Evolutionary conservation across 352 stramenopile species (phyloP).

Genomic region (Phytophthora foliorum): DNA sequence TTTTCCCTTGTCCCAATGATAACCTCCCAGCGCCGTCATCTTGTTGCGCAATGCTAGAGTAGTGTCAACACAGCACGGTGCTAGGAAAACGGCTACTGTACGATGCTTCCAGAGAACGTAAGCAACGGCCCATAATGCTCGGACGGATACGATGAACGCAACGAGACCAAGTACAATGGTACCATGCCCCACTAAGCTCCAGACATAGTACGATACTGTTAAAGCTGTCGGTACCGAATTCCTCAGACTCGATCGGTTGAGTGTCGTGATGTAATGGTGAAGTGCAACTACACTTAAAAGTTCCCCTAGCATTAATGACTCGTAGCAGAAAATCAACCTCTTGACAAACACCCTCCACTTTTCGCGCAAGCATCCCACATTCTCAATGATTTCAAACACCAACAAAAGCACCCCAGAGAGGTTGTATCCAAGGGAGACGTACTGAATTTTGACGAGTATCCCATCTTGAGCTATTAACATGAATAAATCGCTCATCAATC

Average conservation of each 20-base stretch:
- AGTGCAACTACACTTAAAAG: conserved; percentile 9
- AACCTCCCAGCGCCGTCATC: conserved; percentile 18
- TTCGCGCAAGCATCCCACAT: neutral
- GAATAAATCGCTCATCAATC: conserved; percentile 23
- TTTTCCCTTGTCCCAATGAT: neutral
- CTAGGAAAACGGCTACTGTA: conserved; percentile 1
- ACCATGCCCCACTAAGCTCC: conserved; percentile 15
- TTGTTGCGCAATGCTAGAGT: conserved; percentile 13
- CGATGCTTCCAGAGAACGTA: conserved; percentile 22
- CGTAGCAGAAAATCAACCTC: conserved; percentile 18
- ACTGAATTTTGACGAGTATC: conserved; percentile 18
- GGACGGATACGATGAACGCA: conserved; percentile 4
- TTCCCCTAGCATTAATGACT: conserved; percentile 16
- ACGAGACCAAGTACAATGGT: conserved; percentile 12
- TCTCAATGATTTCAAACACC: conserved; percentile 23
- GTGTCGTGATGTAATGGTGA: conserved; percentile 5
- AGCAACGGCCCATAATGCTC: conserved; percentile 5
- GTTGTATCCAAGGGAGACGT: conserved; percentile 21
- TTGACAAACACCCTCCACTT: conserved; percentile 16
- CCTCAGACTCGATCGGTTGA: conserved; percentile 12
- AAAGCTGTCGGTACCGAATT: neutral
- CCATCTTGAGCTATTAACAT: conserved; percentile 21
- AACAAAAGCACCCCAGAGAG: conserved; percentile 20
- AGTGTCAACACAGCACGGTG: conserved; percentile 12
- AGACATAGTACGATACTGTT: conserved; percentile 18